A percentile compares a stretch with the other conserved stretches of the same genome.
Evolutionary conservation across 31 red algal genomes (phyloP).

Genomic region (Odonthalia washingtoniensis): DNA sequence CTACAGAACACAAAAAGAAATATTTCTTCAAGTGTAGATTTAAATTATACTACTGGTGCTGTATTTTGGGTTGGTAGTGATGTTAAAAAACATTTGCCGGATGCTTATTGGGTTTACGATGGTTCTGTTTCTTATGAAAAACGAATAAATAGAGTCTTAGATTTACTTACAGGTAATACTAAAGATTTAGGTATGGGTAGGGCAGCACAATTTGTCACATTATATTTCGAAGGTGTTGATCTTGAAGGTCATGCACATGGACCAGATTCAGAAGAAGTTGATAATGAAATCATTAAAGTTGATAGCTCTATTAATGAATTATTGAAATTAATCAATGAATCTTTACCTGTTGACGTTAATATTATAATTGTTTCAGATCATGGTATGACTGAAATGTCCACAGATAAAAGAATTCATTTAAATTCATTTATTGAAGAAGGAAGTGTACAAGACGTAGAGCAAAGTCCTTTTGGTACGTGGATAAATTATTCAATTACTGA

Average conservation of each 20-base stretch:
- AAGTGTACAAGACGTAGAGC: constrained; percentile 46
- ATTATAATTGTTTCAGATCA: constrained; percentile 81
- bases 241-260: constrained; percentile 71
- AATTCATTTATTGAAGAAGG: constrained; percentile 36
- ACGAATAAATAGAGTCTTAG: constrained; percentile 53
- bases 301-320: constrained; percentile 53
- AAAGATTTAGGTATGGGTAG: constrained; percentile 35
- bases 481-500: constrained; percentile 41
- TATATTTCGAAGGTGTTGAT: constrained; percentile 82
- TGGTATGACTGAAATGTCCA: constrained; percentile 74
- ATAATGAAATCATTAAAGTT: constrained; percentile 50
- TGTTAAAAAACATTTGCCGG: constrained; percentile 40
- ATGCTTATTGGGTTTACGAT: constrained; percentile 64
- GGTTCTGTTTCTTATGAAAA: constrained; percentile 42
- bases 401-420: constrained; percentile 48
- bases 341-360: constrained; percentile 38
- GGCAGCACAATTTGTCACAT: constrained; percentile 56
- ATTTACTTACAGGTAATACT: constrained; percentile 48
- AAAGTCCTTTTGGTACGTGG: constrained; percentile 52
- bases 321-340: constrained; percentile 33
- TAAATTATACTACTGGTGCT: constrained; percentile 62
- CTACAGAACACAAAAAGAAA: constrained; percentile 26
- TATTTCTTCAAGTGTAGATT: background rate
- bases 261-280: constrained; percentile 62
- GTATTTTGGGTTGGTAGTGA: constrained; percentile 82